Evolutionary conservation across 768 basidiomycete species (phyloP).

Genomic region (Mycena venus): DNA sequence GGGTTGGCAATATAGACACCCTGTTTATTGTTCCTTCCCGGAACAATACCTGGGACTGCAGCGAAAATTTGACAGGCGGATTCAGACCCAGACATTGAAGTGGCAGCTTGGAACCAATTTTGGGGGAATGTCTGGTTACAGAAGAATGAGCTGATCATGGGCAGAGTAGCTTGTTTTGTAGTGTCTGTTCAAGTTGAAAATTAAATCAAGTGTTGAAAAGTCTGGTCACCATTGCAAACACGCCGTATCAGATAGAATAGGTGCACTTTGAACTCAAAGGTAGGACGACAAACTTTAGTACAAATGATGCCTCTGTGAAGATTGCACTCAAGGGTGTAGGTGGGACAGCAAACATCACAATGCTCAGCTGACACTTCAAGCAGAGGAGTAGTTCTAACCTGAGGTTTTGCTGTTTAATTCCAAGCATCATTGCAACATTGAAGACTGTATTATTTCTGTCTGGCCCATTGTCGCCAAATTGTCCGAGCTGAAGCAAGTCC

Average conservation of each 20-base stretch:
- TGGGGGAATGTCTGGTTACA: slow-evolving; percentile 27
- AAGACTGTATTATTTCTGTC: slow-evolving; percentile 22
- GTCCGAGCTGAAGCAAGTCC: slow-evolving; percentile 21
- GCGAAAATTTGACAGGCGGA: background rate
- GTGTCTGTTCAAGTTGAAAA: slow-evolving; percentile 16
- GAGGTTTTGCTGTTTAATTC: slow-evolving; percentile 5
- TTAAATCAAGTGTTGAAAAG: background rate
- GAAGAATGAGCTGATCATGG: slow-evolving; percentile 24
- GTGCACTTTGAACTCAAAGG: background rate
- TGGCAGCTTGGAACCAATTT: slow-evolving; percentile 20
- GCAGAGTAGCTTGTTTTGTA: slow-evolving; percentile 20
- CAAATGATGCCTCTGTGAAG: background rate
- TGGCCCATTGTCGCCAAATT: slow-evolving; percentile 25
- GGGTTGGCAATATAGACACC: slow-evolving; percentile 20
- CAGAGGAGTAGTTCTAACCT: background rate
- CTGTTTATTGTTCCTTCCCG: slow-evolving; percentile 19
- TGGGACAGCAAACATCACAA: slow-evolving; percentile 2
- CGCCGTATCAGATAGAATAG: background rate
- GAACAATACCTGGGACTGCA: background rate
- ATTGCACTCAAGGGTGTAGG: slow-evolving; percentile 1
- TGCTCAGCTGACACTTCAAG: background rate
- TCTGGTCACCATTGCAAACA: slow-evolving; percentile 24
- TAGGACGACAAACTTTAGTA: background rate
- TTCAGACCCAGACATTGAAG: background rate
- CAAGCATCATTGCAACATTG: slow-evolving; percentile 20